Base-by-base conservation (phyloP, 371 early-diverging fungal genomes). In the Mucor saturninus region DNA sequence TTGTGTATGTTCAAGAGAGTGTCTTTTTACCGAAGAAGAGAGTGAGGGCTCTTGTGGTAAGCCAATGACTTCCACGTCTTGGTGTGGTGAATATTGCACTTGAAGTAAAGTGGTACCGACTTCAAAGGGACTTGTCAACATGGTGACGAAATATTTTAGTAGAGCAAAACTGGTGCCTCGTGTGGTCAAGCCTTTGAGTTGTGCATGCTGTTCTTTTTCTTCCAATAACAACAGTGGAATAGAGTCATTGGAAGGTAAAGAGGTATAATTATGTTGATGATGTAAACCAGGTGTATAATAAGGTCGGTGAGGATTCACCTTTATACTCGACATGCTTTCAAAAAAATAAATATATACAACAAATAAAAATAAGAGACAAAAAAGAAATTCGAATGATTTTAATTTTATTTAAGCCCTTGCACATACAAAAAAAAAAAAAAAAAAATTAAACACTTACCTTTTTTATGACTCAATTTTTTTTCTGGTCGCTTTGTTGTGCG, bases 81-180 rank as follows among this genome's bases (percentile, higher is more conserved):
- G 74, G 51, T 78, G 85, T 49, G 93, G 92, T 13, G 89, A 57
- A 64, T 90, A 90, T 75, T 93, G 94, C 10, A 93, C 89, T 72
- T 93, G 93, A 28, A 92, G 67, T 15, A 95, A 67, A 28, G 91
- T 94, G 28, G 88, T 89, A 0, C 87, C 87, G 4, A 89, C 87
- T 51, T 88, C 91, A 61, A 92, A 90, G 0, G 95, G 95, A 2
- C 86, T 83, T 4, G 88, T 80, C 10, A 88, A 40, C 63, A 89
- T 86, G 0, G 86, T 77, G 4, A 89, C 79, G 39, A 91, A 68
- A 63, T 80, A 91, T 66, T 91, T 86, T 38, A 88, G 62, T 4
- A 86, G 69, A 3, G 91, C 90, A 70, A 85, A 89, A 54, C 78
- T 84, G 30, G 81, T 72, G 28, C 86, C 70, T 60, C 83, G 83